Base-by-base conservation (phyloP, 768 basidiomycete genomes). In the Lactarius tabidus region DNA sequence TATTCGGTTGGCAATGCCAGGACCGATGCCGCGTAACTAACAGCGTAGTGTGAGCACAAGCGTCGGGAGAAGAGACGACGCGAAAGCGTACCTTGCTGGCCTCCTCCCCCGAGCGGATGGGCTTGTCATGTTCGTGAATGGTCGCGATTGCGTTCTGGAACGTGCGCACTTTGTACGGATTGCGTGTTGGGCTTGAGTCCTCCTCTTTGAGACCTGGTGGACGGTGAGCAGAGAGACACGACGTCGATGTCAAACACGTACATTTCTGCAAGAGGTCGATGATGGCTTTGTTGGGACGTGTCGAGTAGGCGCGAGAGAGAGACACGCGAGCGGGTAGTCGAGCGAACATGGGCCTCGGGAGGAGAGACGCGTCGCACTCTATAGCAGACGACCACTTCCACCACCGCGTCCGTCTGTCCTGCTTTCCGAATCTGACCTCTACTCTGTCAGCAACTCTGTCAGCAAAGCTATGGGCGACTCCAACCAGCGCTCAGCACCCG, bases 231-330 rank as follows among this genome's bases (percentile, higher is more conserved):
- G 17, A 23, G 6, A 51, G 48, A 51, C 26, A 51, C 48, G 48
- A 51, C 12, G 14, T 2, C 48, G 48, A 51, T 6, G 14, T 6
- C 45, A 6, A 26, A 14, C 23, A 73, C 77, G 58, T 69, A 83
- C 85, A 77, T 71, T 72, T 75, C 52, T 75, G 72, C 64, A 86
- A 70, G 71, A 80, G 73, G 43, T 79, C 74, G 29, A 80, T 69
- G 35, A 81, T 70, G 20, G 74, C 74, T 23, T 79, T 69, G 63
- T 81, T 81, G 53, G 73, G 76, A 7, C 1, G 6, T 1, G 51
- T 62, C 7, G 65, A 53, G 29, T 62, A 61, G 1, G 26, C 8
- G 39, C 59, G 48, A 23, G 55, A 52, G 35, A 15, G 51, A 57
- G 62, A 29, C 5, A 36, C n/a, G 41, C 23, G 23, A 38, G 14